Conservation (phyloP, 2,329 filamentous ascomycete genomes). For the Cercospora sp. region DNA sequence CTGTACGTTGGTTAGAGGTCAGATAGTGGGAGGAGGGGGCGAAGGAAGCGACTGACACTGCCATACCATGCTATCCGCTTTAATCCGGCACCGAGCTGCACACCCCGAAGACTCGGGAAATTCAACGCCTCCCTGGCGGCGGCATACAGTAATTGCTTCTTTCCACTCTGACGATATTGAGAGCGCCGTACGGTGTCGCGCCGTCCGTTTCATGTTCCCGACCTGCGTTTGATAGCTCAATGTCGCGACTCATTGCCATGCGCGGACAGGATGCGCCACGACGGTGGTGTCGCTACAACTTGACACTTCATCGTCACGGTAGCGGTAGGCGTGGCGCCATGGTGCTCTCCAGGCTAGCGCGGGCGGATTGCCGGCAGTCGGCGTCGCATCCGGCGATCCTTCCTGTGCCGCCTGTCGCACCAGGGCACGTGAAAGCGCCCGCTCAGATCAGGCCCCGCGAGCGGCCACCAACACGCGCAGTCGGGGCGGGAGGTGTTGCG, state of each 20-base stretch:
- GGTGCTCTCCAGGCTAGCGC: neutral
- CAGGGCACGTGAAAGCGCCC: neutral
- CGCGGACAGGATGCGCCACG: neutral
- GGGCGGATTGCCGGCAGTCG: neutral
- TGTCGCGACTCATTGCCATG: neutral
- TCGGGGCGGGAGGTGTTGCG: neutral
- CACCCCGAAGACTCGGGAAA: constrained; percentile 5
- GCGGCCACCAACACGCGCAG: neutral
- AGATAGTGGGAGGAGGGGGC: constrained; percentile 7
- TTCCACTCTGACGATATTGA: neutral
- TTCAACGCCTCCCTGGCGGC: neutral
- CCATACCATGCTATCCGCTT: constrained; percentile 2
- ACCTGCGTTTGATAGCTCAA: neutral
- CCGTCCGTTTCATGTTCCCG: neutral
- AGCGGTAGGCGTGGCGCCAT: neutral
- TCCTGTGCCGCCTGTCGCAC: neutral
- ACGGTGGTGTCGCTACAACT: neutral
- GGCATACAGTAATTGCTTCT: neutral
- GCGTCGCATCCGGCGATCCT: neutral
- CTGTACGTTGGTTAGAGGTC: constrained; percentile 22
- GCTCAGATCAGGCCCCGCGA: neutral
- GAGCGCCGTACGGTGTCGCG: neutral
- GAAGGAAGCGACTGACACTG: neutral
- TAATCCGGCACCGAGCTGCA: constrained; percentile 6
- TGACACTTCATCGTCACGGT: neutral